Base-by-base conservation (phyloP, 1,139 yeast species). In the Yamadazyma spencermartinsiae region DNA sequence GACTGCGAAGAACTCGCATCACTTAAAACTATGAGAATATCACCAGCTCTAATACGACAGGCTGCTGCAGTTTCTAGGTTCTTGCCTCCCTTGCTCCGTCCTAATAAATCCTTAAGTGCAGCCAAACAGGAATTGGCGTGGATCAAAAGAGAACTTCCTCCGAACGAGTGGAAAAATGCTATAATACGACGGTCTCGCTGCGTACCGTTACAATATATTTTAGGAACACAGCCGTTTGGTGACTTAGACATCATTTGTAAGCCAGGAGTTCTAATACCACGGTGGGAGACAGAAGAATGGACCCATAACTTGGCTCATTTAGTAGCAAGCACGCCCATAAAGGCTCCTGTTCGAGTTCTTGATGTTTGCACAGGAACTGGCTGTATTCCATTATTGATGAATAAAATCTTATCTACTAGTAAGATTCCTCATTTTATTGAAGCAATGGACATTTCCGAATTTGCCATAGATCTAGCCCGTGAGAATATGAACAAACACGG, bases 241-340 rank as follows among this genome's bases (percentile, higher is more conserved):
- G 48, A 60, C 0, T 57, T 90, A 35, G 78, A 76, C 15, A 70
- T 92, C 3, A 46, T 53, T 23, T 87, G 96, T 52, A 52, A 61
- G 18, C 68, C 68, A 1, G 80, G 81, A 0, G 97, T 88, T 2
- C 63, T 92, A 43, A 89, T 92, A 31, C 98, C 98, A 0, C 63
- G 98, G 36, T 82, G 95, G 86, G 98, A 92, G 55, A 92, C 98
- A 0, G 98, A 92, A 55, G 96, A 88, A 52, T 90, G 98, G 98
- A 69, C 76, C 6, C 26, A 63, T 23, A 69, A 68, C 40, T 54
- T 86, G 21, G 61, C 68, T 0, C 43, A 48, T 0, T 26, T 54
- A 7, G 33, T 79, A 12, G 38, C 42, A 16, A 6, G 16, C 7
- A 31, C 28, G 8, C 37, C 24, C n/a, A 33, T 36, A 7, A 27